These are phyloP conservation scores for Globisporangium nagaii DNA, from an alignment of 352 stramenopile species.

Conservation along the genomic window DNA sequence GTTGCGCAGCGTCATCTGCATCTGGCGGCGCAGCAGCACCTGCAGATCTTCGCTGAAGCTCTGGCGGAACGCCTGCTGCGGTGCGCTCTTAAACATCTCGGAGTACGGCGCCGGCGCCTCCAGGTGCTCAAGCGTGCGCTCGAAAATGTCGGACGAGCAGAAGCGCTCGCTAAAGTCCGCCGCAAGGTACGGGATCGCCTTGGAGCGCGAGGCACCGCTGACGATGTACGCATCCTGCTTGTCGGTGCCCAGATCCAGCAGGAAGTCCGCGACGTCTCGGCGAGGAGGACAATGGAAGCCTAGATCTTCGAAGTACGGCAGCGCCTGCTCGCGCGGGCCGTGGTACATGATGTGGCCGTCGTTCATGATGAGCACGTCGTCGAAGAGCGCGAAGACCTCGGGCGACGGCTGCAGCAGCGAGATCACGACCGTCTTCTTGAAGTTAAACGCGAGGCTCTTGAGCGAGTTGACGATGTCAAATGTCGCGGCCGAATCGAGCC, in stretches of 20 bases:
- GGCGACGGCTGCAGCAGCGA: slow-evolving; percentile 89
- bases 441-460: slow-evolving; percentile 34
- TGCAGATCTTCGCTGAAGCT: slow-evolving; percentile 38
- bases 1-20: slow-evolving; percentile 63
- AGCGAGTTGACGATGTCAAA: slow-evolving; percentile 55
- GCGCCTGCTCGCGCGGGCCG: slow-evolving; percentile 21
- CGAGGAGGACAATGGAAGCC: slow-evolving; percentile 38
- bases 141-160: slow-evolving; percentile 40
- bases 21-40: slow-evolving; percentile 49
- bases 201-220: not conserved
- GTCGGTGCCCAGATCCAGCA: slow-evolving; percentile 47
- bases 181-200: slow-evolving; percentile 17
- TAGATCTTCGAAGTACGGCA: slow-evolving; percentile 44
- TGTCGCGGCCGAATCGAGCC: slow-evolving; percentile 46
- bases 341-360: slow-evolving; percentile 88
- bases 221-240: slow-evolving; percentile 44
- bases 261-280: slow-evolving; percentile 48
- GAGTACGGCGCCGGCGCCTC: slow-evolving; percentile 11
- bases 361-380: slow-evolving; percentile 90
- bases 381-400: slow-evolving; percentile 92
- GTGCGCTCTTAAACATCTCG: slow-evolving; percentile 2
- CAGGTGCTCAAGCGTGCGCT: slow-evolving; percentile 38
- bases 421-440: slow-evolving; percentile 59
- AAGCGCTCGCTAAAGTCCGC: slow-evolving; percentile 51
- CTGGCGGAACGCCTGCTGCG: slow-evolving; percentile 30